Percentiles rank a stretch among this genome's conserved stretches.
These are phyloP conservation scores for Diaporthe ampelina DNA, from an alignment of 2,329 filamentous ascomycete species.

Conservation along the genomic window DNA sequence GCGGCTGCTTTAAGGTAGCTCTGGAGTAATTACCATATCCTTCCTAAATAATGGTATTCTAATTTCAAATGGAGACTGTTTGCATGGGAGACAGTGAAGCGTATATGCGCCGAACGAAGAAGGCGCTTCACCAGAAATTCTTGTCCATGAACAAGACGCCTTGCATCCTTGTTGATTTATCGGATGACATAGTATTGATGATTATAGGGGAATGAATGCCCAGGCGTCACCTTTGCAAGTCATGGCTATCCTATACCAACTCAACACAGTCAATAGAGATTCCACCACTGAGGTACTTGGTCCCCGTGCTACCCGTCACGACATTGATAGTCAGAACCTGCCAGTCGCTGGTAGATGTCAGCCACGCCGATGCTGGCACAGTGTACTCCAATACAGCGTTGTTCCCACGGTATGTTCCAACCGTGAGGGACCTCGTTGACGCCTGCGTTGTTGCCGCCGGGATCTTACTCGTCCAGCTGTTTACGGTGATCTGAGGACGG, in stretches of 20 bases:
- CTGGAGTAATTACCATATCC: too few species aligned
- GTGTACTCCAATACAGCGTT: constrained; percentile 48
- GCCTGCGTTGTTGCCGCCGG: constrained; percentile 49
- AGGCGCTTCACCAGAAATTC: too few species aligned
- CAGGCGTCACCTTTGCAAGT: too few species aligned
- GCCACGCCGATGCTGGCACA: constrained; percentile 48
- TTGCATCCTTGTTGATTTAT: too few species aligned
- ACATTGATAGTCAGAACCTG: constrained; percentile 50
- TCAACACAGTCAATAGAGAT: constrained; percentile 50
- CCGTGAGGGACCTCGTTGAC: constrained; percentile 50
- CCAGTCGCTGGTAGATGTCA: constrained; percentile 48
- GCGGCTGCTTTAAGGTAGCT: too few species aligned
- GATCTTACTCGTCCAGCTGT: constrained; percentile 47
- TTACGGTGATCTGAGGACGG: constrained; percentile 50
- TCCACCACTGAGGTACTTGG: constrained; percentile 48
- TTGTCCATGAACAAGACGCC: too few species aligned
- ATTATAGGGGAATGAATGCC: too few species aligned
- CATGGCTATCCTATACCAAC: constrained; percentile 34
- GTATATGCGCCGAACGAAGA: too few species aligned
- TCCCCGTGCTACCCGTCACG: constrained; percentile 48
- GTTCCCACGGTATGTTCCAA: constrained; percentile 51
- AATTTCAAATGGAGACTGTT: too few species aligned
- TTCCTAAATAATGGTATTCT: too few species aligned
- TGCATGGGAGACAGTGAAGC: too few species aligned
- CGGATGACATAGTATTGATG: background rate